Base-by-base conservation (phyloP, 2,329 filamentous ascomycete genomes). In the Apiospora hydei region DNA sequence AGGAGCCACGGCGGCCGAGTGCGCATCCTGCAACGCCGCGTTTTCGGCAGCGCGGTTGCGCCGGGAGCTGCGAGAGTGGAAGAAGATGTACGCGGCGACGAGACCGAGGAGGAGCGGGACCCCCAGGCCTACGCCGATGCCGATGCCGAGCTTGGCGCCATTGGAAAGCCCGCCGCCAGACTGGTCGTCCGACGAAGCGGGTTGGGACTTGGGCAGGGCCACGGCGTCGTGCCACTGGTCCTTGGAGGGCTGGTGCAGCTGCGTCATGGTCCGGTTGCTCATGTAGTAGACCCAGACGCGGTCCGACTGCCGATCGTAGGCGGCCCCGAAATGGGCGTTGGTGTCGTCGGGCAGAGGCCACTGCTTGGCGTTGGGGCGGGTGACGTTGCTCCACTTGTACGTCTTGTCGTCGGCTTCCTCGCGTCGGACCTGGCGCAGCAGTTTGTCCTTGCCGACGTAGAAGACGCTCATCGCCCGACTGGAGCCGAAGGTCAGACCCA, bases 311-410 rank as follows among this genome's bases (percentile, higher is more conserved):
- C 75, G 73, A 47, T 80, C 76, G 67, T 72, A 79, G 4, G 78
- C 73, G 10, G 77, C 70, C 41, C 77, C 79, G 26, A 83, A 74
- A 4, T 77, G 71, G 47, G 77, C 78, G 26, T 77, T 78, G 6
- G 77, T 73, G 3, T 70, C 71, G 72, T 83, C 81, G n/a, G 81
- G 80, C 16, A 69, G 51, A 1, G 82, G 82, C 81, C 80, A 83
- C 44, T 76, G 70, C 7, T 66, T 61, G 1, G 49, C 44, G n/a
- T 75, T 69, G 51, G 78, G 77, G 38, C 53, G 13, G 14, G 69
- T 11, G 1, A 44, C 67, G 10, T 53, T 61, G 21, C 69, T 69
- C 80, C 82, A 83, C 57, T 41, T 38, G 57, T 41, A 41, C 18
- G 30, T n/a, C 2, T 41, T 11, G 30, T 46, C 10, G 2, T 41